Evolutionary conservation across 768 basidiomycete species (phyloP).

Genomic region (Psilocybe cubensis): DNA sequence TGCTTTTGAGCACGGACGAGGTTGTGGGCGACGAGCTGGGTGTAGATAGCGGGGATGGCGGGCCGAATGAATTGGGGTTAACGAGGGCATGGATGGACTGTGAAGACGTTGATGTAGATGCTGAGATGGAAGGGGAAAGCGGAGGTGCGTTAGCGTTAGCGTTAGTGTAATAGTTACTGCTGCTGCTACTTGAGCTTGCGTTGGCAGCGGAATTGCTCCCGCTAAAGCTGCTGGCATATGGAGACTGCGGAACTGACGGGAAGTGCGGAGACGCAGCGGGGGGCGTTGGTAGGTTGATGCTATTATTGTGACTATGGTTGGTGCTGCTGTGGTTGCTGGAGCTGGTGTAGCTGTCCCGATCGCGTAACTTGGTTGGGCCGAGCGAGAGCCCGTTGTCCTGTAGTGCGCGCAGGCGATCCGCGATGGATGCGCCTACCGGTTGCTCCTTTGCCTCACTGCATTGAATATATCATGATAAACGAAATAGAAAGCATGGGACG

Average conservation of each 20-base stretch:
- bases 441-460: conserved; percentile 36
- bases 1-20: conserved; percentile 28
- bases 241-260: conserved; percentile 28
- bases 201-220: too few relatives aligned
- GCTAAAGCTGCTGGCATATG: too few relatives aligned
- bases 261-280: conserved; percentile 44
- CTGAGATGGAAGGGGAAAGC: conserved; percentile 36
- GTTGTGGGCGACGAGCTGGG: conserved; percentile 64
- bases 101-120: conserved; percentile 24
- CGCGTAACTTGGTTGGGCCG: conserved; percentile 60
- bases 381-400: conserved; percentile 72
- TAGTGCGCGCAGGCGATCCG: conserved; percentile 79
- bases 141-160: conserved; percentile 29
- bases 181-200: too few relatives aligned
- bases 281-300: conserved; percentile 40
- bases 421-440: conserved; percentile 66
- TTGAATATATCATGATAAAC: conserved; percentile 10
- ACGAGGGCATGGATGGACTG: conserved; percentile 70
- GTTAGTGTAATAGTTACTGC: conserved; percentile 28
- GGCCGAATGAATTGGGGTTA: conserved; percentile 70
- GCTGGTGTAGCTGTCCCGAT: too few relatives aligned
- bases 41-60: conserved; percentile 76
- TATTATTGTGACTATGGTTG: too few relatives aligned
- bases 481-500: conserved; percentile 3
- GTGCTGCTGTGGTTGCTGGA: too few relatives aligned